A percentile compares a stretch with the other conserved stretches of the same genome.
These are phyloP conservation scores for Prillingera fragicola DNA, from an alignment of 1,284 basidiomycete genomes.

Conservation along the genomic window DNA sequence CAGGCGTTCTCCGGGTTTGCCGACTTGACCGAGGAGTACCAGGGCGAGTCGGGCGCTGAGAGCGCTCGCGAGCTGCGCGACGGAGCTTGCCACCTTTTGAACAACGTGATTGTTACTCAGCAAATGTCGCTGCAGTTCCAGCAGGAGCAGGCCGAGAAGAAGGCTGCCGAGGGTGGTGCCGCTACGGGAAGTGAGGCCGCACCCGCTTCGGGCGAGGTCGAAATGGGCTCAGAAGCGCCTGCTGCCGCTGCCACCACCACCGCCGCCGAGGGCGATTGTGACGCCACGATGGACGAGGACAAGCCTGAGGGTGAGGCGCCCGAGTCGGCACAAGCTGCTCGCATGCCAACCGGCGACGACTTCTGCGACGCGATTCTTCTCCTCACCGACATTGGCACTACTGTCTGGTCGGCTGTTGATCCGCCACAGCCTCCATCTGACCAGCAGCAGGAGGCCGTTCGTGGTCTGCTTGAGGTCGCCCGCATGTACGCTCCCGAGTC, in stretches of 20 bases:
- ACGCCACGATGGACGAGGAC: constrained; percentile 7
- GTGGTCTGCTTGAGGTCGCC: constrained; percentile 29
- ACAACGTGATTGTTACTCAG: constrained; percentile 35
- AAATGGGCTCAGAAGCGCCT: constrained; percentile 11
- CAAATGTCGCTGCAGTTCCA: constrained; percentile 20
- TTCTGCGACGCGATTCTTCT: constrained; percentile 38
- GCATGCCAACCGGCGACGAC: constrained; percentile 36
- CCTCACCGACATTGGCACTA: constrained; percentile 31
- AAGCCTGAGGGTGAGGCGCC: constrained; percentile 17
- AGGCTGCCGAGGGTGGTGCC: constrained; percentile 9
- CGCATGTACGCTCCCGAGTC: constrained; percentile 17
- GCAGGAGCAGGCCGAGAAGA: neutral
- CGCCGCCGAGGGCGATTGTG: constrained; percentile 49
- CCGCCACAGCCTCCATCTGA: constrained; percentile 29
- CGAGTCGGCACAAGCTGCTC: constrained; percentile 52
- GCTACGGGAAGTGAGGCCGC: too few species aligned
- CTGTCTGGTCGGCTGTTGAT: constrained; percentile 33
- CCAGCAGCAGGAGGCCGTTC: constrained; percentile 29
- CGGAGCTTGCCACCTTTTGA: constrained; percentile 30
- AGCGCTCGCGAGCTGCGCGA: constrained; percentile 25
- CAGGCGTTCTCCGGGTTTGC: constrained; percentile 30
- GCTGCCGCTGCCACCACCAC: constrained; percentile 14
- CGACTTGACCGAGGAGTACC: constrained; percentile 42
- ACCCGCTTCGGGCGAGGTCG: constrained; percentile 9
- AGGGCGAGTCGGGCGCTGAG: constrained; percentile 11